Evolutionary conservation across 768 basidiomycete species (phyloP).

Genomic region (Mycena alexandri): DNA sequence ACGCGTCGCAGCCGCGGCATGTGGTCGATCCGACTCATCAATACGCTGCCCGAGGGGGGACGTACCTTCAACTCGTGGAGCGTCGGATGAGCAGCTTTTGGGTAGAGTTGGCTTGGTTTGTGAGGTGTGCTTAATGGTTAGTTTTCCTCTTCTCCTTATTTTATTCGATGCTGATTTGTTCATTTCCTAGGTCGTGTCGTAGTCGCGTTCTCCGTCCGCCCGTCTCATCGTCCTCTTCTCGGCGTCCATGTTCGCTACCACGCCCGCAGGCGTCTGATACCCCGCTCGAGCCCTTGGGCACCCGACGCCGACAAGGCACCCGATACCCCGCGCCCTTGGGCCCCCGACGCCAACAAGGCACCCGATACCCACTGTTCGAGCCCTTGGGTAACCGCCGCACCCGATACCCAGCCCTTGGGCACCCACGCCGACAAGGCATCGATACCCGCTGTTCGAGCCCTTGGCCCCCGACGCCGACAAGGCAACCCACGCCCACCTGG

Average conservation of each 20-base stretch:
- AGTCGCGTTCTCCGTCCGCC: not conserved
- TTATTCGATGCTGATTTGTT: not conserved
- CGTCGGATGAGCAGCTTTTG: conserved; percentile 23
- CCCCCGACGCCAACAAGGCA: conserved; percentile 14
- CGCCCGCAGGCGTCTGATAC: not conserved
- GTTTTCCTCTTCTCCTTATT: not conserved
- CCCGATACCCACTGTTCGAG: not conserved
- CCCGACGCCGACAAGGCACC: conserved; percentile 18
- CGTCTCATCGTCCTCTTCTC: conserved; percentile 4
- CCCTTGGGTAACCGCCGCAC: not conserved
- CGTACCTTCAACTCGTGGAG: conserved; percentile 26
- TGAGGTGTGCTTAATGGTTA: conserved; percentile 6
- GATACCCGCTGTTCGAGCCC: no score
- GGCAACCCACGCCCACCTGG: not conserved
- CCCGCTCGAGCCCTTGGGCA: not conserved
- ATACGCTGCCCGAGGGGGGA: conserved; percentile 18
- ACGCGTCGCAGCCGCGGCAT: conserved; percentile 26
- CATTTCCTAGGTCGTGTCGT: not conserved
- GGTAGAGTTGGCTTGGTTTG: conserved; percentile 7
- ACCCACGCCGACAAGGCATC: not conserved
- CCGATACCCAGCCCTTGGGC: not conserved
- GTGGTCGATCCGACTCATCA: conserved; percentile 22
- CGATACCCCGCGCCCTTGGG: conserved; percentile 1
- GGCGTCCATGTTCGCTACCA: not conserved
- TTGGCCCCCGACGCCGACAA: not conserved